Evolutionary conservation across 352 stramenopile species (phyloP), one percentile per base, ranked within the genome.

Genomic region (Phytophthora sp.): DNA sequence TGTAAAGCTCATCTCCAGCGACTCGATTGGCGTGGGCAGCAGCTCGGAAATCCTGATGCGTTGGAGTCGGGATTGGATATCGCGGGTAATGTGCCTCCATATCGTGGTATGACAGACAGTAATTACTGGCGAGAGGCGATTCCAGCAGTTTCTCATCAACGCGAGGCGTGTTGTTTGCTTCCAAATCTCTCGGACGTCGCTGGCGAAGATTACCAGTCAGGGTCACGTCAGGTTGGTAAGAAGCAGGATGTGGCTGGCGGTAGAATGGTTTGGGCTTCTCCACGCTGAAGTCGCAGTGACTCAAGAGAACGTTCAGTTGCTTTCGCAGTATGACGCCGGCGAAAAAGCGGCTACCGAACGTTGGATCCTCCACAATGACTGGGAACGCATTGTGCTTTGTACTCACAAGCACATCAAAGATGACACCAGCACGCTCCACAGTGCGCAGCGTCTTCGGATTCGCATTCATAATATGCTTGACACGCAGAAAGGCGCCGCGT

Each of bases 381-480:
- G 89, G 89, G 46, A 96, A 97, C 4, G 82, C 89, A 31, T 96
- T 94, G 79, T 97, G 88, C 42, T 85, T 88, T 4, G 84, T 95
- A 35, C 78, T 87, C 42, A 88, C 71, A n/a, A 97, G 77, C 33
- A 95, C 44, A 57, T 98, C 95, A 62, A 98, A 98, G 20, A 99
- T 96, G n/a, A 98, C 88, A 26, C 93, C 92, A 16, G 66, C 66
- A 6, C 90, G 84, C 66, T 98, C 95, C 8, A 99, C 91, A 0
- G 93, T 97, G n/a, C 91, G 91, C 11, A 99, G 67, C 16, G 82
- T 97, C 78, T 98, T 98, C 0, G 97, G 91, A 63, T 98, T 90
- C 4, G 91, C 88, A 8, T 82, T 98, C 96, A 99, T 99, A 53
- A 98, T 95, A 79, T 99, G 91, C 60, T 94, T 91, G 2, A 91